phyloP scores from a whole-genome alignment of 2,329 filamentous ascomycete genomes.

The Paraphaeosphaeria minitans region DNA sequence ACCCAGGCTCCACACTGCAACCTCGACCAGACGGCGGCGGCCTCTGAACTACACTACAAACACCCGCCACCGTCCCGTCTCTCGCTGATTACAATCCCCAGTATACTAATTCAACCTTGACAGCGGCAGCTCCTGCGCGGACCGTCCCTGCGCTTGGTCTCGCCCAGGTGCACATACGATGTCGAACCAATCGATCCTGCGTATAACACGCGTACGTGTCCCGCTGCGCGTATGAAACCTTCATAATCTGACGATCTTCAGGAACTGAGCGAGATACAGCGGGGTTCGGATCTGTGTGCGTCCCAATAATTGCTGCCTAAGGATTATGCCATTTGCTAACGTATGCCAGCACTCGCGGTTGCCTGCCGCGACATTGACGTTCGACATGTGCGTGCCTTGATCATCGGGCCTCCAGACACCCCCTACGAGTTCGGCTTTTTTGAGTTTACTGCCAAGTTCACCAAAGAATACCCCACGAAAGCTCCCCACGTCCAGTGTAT shows the following conservation, averaged over 20 bases:
- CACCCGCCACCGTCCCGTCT: not conserved
- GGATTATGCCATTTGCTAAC: slow-evolving; percentile 18
- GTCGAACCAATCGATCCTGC: slow-evolving; percentile 85
- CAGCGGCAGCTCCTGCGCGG: not conserved
- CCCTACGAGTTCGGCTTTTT: slow-evolving; percentile 98
- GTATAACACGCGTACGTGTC: slow-evolving; percentile 75
- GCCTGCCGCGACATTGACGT: slow-evolving; percentile 88
- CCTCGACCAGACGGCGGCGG: slow-evolving; percentile 11
- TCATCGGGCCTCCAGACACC: slow-evolving; percentile 90
- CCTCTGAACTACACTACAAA: slow-evolving; percentile 13
- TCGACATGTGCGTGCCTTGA: slow-evolving; percentile 82
- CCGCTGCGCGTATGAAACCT: slow-evolving; percentile 5
- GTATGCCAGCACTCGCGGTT: slow-evolving; percentile 74
- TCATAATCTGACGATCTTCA: slow-evolving; percentile 46
- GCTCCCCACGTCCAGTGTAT: slow-evolving; percentile 67
- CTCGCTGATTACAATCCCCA: not conserved
- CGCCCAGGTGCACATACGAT: slow-evolving; percentile 49
- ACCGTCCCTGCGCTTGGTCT: not conserved
- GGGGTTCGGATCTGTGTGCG: slow-evolving; percentile 81
- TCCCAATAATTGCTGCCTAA: slow-evolving; percentile 13
- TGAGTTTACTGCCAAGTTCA: slow-evolving; percentile 82
- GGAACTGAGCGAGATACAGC: slow-evolving; percentile 87
- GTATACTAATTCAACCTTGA: not conserved
- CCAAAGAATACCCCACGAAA: slow-evolving; percentile 80
- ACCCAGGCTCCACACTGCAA: slow-evolving; percentile 16